These are phyloP conservation scores for Malbranchea cinnamomea DNA, from an alignment of 2,329 filamentous ascomycete genomes.

Conservation along the genomic window DNA sequence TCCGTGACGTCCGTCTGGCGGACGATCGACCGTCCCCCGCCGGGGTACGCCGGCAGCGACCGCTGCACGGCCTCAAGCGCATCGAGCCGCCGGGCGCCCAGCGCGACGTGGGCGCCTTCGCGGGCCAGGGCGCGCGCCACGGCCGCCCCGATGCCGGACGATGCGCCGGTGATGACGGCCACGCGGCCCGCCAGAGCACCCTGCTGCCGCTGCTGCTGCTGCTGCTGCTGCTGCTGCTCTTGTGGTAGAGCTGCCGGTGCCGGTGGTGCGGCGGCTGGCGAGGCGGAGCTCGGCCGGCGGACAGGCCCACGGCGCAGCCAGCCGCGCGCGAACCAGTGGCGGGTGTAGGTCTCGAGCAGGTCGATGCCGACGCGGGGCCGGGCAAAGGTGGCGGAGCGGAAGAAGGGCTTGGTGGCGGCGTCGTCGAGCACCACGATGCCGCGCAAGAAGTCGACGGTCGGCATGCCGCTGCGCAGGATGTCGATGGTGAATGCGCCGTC, in stretches of 20 bases:
- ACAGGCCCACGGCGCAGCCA: conserved; percentile 54
- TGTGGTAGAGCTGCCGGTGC: too few species aligned
- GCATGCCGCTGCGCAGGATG: conserved; percentile 69
- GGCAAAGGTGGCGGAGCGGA: conserved; percentile 41
- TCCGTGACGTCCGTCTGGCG: conserved; percentile 60
- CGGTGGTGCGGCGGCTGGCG: too few species aligned
- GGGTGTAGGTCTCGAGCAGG: conserved; percentile 62
- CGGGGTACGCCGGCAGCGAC: conserved; percentile 39
- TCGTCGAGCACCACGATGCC: conserved; percentile 63
- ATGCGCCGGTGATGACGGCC: conserved; percentile 64
- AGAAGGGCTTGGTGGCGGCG: conserved; percentile 44
- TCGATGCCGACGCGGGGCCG: conserved; percentile 54
- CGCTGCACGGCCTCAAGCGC: conserved; percentile 53
- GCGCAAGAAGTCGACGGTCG: conserved; percentile 53
- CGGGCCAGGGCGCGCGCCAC: conserved; percentile 52
- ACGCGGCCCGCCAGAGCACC: conserved; percentile 44
- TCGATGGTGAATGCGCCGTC: conserved; percentile 64
- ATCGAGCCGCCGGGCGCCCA: conserved; percentile 56
- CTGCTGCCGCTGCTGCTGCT: conserved; percentile 31
- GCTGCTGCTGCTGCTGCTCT: too few species aligned
- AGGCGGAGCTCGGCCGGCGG: too few species aligned
- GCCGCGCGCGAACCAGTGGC: conserved; percentile 66
- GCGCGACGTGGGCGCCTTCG: conserved; percentile 56
- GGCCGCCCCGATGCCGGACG: conserved; percentile 64
- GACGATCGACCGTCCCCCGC: conserved; percentile 51